phyloP scores from a whole-genome alignment of 371 early-diverging fungal species.

The Coemansia sp. region DNA sequence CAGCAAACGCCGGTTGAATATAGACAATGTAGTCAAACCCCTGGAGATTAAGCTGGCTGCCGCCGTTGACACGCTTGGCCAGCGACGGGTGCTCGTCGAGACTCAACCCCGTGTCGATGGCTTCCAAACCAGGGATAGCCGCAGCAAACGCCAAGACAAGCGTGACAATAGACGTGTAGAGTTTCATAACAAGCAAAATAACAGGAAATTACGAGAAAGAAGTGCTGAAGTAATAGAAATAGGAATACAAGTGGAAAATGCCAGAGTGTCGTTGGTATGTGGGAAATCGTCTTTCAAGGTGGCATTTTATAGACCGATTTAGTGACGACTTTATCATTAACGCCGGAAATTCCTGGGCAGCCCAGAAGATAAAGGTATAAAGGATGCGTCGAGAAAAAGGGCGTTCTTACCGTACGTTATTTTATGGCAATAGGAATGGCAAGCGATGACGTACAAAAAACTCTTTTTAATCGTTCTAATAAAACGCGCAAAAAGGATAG shows the following conservation, averaged over 20 bases:
- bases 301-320: no score
- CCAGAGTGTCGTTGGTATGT: no score
- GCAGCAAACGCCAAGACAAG: neutral
- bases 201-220: neutral
- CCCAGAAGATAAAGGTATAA: no score
- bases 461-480: no score
- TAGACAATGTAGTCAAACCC: constrained; percentile 7
- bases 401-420: no score
- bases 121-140: constrained; percentile 6
- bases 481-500: no score
- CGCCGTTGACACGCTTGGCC: neutral
- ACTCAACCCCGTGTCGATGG: neutral
- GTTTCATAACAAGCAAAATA: neutral
- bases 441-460: no score
- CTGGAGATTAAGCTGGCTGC: neutral
- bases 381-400: no score
- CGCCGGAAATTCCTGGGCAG: no score
- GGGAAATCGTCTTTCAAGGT: no score
- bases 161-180: neutral
- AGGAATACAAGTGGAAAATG: neutral
- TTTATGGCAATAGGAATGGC: no score
- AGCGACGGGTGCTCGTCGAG: neutral
- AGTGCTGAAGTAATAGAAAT: neutral
- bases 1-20: neutral
- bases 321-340: no score